Conservation (phyloP, 257 asterid species). For the Lithospermum erythrorhizon region DNA sequence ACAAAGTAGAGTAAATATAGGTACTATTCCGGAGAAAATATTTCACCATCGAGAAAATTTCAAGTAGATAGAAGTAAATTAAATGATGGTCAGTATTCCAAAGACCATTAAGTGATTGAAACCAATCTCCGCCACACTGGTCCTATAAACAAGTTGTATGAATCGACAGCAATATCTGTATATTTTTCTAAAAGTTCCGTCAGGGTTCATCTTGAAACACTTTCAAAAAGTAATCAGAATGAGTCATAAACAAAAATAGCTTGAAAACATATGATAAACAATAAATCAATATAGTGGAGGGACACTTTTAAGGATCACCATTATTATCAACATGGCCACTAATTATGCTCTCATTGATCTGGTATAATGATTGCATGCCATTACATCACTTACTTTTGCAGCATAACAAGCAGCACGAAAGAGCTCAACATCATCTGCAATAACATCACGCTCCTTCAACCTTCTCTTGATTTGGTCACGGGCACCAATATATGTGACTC, state of each 20-base stretch:
- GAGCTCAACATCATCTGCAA: constrained; percentile 57
- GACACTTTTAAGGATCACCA: background rate
- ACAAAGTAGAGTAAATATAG: background rate
- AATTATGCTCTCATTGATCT: too few species aligned
- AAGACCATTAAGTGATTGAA: background rate
- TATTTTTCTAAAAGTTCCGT: background rate
- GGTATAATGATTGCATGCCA: background rate
- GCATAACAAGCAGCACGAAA: constrained; percentile 89
- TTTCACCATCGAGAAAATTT: background rate
- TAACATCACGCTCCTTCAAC: constrained; percentile 69
- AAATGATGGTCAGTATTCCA: background rate
- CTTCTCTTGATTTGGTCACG: constrained; percentile 91
- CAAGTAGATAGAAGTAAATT: too few species aligned
- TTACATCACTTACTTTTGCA: constrained; percentile 57
- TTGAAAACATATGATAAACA: too few species aligned
- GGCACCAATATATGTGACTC: constrained; percentile 93
- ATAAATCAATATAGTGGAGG: background rate
- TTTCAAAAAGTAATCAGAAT: background rate
- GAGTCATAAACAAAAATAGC: background rate
- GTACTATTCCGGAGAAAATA: too few species aligned
- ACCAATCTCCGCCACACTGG: background rate
- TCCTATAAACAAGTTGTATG: background rate
- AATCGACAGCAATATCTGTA: background rate
- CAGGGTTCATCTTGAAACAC: too few species aligned
- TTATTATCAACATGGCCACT: background rate